Base-by-base conservation (phyloP, 306 rosid genomes). In the Cicer judaicum region DNA sequence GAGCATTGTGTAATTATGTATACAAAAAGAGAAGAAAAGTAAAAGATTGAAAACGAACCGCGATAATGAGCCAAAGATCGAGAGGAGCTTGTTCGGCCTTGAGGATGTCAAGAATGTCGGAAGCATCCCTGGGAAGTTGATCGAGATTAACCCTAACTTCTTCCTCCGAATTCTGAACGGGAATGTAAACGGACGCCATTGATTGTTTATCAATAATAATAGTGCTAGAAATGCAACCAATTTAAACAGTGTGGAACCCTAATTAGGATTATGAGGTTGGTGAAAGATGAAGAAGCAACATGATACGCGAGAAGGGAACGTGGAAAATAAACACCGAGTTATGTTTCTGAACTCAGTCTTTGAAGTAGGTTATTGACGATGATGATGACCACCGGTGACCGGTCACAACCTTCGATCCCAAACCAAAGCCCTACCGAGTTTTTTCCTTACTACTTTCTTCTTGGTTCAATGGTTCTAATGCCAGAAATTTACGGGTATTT, bases 11-110 rank as follows among this genome's bases (percentile, higher is more conserved):
- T 10, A 29, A 29, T 29, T 6, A 49, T 11, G 21, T 5, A 40
- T 7, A 65, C 9, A 1, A 6, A 0, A 55, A 39, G 29, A 6
- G 10, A 7, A 64, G 9, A 15, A 2, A 52, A 52, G 36, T 21
- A 10, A 4, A 6, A 47, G 18, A 68, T 16, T 12, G 10, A 34
- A 55, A 60, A 79, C 87, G 41, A 70, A 95, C 98, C 88, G 97
- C 98, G 66, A 92, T 95, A 10, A 95, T 89, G 75, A 95, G 98
- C 99, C 98, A 92, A 79, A 95, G 97, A 88, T 95, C 98, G 56
- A 92, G 97, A 63, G 98, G 93, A 34, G 99, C 98, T 88, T 95
- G 99, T 82, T 92, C 99, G 19, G 99, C 99, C 78, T 92, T 92
- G 60, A 92, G 98, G 43, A 95, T 95, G 80, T 95, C 99, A 55